Conservation (phyloP, 2,329 filamentous ascomycete genomes). For the Sporothrix brasiliensis region DNA sequence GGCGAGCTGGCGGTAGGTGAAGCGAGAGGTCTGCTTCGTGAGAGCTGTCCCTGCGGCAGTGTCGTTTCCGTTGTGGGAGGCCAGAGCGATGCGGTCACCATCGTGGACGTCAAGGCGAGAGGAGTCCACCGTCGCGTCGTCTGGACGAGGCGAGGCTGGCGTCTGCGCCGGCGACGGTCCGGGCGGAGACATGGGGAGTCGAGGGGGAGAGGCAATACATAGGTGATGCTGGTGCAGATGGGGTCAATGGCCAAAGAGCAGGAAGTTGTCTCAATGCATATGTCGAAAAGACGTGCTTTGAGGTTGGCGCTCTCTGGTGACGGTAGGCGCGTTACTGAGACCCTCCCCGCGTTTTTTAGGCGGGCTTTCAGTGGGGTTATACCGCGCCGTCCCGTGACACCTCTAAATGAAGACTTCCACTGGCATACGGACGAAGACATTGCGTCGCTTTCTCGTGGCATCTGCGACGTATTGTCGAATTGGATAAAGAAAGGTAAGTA, state of each 20-base stretch:
- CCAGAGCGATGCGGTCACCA: neutral
- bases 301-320: neutral
- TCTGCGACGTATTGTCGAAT: no score
- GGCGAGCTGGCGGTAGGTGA: conserved; percentile 81
- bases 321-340: neutral
- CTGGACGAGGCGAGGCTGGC: neutral
- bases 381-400: conserved; percentile 17
- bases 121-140: neutral
- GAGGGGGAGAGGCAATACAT: neutral
- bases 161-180: neutral
- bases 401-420: no score
- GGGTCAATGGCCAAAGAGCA: neutral
- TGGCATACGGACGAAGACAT: no score
- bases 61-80: neutral
- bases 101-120: neutral
- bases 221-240: neutral
- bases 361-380: neutral
- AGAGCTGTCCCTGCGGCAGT: neutral
- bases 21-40: conserved; percentile 59
- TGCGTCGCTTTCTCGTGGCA: no score
- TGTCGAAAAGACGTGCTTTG: neutral
- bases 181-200: conserved; percentile 17
- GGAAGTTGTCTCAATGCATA: neutral
- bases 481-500: no score
- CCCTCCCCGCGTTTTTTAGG: neutral